Percentiles rank a stretch among this genome's conserved stretches.
Conservation (phyloP, 257 asterid genomes). For the Gynochthodes officinalis region DNA sequence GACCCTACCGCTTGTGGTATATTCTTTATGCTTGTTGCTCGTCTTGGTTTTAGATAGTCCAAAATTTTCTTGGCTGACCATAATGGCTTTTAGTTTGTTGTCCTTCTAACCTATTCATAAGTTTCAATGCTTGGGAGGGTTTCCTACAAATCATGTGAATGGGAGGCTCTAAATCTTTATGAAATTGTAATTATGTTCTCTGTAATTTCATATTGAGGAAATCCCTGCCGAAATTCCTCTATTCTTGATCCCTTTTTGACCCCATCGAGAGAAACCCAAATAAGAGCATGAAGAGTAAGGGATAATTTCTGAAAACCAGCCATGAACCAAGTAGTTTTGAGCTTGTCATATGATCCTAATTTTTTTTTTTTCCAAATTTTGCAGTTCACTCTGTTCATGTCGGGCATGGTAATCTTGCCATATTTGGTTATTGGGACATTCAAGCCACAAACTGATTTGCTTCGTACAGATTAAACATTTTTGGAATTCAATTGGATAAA, state of each 20-base stretch:
- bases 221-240: neutral
- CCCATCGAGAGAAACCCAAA: neutral
- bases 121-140: neutral
- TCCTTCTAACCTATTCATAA: neutral
- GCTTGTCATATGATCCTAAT: conserved; percentile 4
- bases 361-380: conserved; percentile 7
- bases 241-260: no score
- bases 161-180: neutral
- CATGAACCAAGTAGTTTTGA: neutral
- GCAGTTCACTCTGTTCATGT: conserved; percentile 71
- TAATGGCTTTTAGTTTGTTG: neutral
- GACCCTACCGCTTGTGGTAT: conserved; percentile 60
- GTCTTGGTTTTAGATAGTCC: neutral
- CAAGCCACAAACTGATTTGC: conserved; percentile 41
- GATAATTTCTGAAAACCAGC: neutral
- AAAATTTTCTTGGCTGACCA: neutral
- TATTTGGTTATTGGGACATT: conserved; percentile 42
- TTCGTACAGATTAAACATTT: conserved; percentile 46
- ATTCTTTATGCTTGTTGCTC: conserved; percentile 10
- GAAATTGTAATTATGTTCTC: no score
- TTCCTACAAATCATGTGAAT: neutral
- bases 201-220: no score
- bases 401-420: conserved; percentile 53
- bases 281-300: neutral
- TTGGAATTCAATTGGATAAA: conserved; percentile 14